Evolutionary conservation across 139 green algal species (phyloP), one percentile per base, ranked within the genome.

Genomic region (Chlamydomonas asymmetrica): DNA sequence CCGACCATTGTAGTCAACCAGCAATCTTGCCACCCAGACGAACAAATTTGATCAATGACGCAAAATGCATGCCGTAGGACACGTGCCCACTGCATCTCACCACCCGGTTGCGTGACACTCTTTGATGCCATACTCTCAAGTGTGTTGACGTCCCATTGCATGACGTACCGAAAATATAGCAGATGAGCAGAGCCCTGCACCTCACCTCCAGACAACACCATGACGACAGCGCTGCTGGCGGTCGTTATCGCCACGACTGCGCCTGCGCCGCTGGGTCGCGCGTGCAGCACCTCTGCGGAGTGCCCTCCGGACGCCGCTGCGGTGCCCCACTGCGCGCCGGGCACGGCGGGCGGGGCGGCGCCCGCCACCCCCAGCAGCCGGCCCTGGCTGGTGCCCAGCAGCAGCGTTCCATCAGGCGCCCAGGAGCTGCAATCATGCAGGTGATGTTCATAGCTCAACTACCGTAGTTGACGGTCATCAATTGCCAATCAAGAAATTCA

Each of bases 321-420:
- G 0, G n/a, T n/a, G n/a, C 68, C 68, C 68, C 68, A 75, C n/a
- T 54, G 39, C 45, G 45, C 45, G 13, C 13, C 45, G 13, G 45
- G 45, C 13, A 52, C 18, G 37, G 68, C 68, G n/a, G 68, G 68
- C 38, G 68, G 68, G 10, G 68, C 68, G 4, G 54, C 68, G 54
- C 39, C n/a, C 6, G 23, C 16, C 54, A 66, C 40, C 1, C 39
- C 68, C 54, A 75, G 68, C 38, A 75, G 49, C 2, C 68, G 68
- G n/a, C 68, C 68, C n/a, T 18, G 18, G 37, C 13, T 66, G 52
- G 68, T 75, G 16, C 68, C 68, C 38, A 75, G 68, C 13, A 75
- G 68, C 68, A 75, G 56, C 27, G 54, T 66, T 13, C 68, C 68
- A 39, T 75, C 66, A 20, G 68, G 68, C 1, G 54, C 66, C 68